Conservation (phyloP, 2,329 filamentous ascomycete species). For the Endocalyx cinctus region DNA sequence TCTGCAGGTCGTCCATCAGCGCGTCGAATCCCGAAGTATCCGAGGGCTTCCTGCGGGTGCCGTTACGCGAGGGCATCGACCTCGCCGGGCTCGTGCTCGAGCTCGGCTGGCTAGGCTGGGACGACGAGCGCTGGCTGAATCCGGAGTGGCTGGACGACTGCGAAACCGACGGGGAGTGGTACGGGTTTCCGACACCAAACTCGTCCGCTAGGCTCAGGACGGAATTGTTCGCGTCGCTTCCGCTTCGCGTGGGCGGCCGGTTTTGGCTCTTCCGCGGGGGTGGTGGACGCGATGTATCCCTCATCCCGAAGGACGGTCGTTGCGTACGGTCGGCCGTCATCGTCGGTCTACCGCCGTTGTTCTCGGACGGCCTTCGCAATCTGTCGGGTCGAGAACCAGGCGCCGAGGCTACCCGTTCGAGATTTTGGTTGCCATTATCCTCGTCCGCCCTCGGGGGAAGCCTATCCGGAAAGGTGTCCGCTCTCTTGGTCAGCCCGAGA, state of each 20-base stretch:
- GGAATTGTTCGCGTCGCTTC: constrained; percentile 32
- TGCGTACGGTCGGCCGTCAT: constrained; percentile 23
- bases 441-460: constrained; percentile 20
- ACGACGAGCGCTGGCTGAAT: constrained; percentile 46
- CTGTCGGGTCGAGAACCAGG: constrained; percentile 39
- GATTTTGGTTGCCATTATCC: constrained; percentile 26
- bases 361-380: constrained; percentile 22
- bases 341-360: constrained; percentile 15
- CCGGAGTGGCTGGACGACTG: constrained; percentile 61
- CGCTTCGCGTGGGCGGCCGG: constrained; percentile 35
- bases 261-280: constrained; percentile 48
- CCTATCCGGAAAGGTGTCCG: constrained; percentile 49
- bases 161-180: constrained; percentile 61
- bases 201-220: constrained; percentile 57
- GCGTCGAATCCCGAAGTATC: constrained; percentile 39
- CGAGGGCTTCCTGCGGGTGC: constrained; percentile 33
- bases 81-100: constrained; percentile 56
- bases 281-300: constrained; percentile 47
- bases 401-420: constrained; percentile 42
- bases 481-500: constrained; percentile 36
- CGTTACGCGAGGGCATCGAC: constrained; percentile 30
- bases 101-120: constrained; percentile 51
- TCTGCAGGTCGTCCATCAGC: constrained; percentile 53
- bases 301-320: constrained; percentile 39
- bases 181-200: constrained; percentile 58